Base-by-base conservation (phyloP, 2,329 filamentous ascomycete genomes). In the Verticillium isaacii region DNA sequence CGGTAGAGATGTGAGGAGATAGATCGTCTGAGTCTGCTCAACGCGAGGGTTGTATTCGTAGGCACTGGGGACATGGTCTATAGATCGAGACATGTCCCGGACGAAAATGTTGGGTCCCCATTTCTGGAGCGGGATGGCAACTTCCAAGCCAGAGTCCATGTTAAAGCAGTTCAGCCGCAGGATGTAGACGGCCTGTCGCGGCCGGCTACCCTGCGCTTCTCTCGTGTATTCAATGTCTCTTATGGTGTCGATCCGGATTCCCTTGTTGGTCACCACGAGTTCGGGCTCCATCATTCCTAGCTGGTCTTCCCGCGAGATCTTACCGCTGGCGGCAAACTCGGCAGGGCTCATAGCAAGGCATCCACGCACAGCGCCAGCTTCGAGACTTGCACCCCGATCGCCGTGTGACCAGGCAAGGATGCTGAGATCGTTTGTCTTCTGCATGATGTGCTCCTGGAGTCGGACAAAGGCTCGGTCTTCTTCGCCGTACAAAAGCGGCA, bases 401-500 rank as follows among this genome's bases (percentile, higher is more conserved):
- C 2, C n/a, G 8, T 17, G 34, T 25, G 59, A 29, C 61, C 61
- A 64, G 4, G 62, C 29, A 6, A 63, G 34, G 2, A 64, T 41
- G 23, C 37, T 61, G 4, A 59, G 32, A 36, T 64, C 63, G 8
- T 64, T 57, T 15, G 59, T 58, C 1, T 41, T 39, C 2, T 60
- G 59, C 14, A 65, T 45, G 3, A 65, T 64, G 19, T 65, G 63
- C 15, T 65, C 56, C 15, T 64, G 64, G 0, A 65, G 58, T 15
- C 63, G 57, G 12, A 57, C 36, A 19, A 64, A 65, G 1, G 63
- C 61, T 3, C 45, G 37, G 5, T 59, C 3, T 11, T 72, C 73
- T 56, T 75, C 72, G 3, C 72, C 72, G 15, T 74, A 74, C 0
- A 75, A 65, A 7, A 75, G 61, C 5, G 72, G 69, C 69, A 75